phyloP scores from a whole-genome alignment of 352 stramenopile genomes.

The Globisporangium irregulare region DNA sequence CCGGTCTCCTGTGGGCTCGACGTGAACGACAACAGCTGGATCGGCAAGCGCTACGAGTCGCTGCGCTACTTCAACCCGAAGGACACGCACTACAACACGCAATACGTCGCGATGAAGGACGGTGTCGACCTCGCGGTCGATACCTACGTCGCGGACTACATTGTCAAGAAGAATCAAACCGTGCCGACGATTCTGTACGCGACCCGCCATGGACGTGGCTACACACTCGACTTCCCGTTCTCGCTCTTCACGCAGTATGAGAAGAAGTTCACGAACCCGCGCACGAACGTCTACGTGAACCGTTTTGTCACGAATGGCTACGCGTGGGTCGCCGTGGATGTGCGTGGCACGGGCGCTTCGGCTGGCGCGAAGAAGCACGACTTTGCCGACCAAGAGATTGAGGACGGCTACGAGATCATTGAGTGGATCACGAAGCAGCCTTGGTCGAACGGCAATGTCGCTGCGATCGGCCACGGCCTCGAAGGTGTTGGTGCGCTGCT shows the following conservation, averaged over 20 bases:
- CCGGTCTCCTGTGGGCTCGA: slow-evolving; percentile 48
- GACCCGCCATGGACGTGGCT: slow-evolving; percentile 76
- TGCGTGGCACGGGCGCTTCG: slow-evolving; percentile 74
- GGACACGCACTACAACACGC: slow-evolving; percentile 59
- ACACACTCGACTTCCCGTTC: slow-evolving; percentile 79
- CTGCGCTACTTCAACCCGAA: slow-evolving; percentile 76
- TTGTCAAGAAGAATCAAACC: slow-evolving; percentile 52
- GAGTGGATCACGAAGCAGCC: slow-evolving; percentile 79
- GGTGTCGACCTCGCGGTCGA: slow-evolving; percentile 72
- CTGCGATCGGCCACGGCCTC: slow-evolving; percentile 64
- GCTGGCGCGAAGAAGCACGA: slow-evolving; percentile 64
- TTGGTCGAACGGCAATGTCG: slow-evolving; percentile 80
- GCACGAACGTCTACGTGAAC: slow-evolving; percentile 70
- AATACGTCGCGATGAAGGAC: slow-evolving; percentile 74
- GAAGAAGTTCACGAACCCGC: slow-evolving; percentile 77
- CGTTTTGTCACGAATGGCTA: slow-evolving; percentile 73
- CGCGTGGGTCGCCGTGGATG: slow-evolving; percentile 73
- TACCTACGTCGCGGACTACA: slow-evolving; percentile 66
- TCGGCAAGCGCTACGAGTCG: slow-evolving; percentile 62
- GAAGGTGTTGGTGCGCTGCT: slow-evolving; percentile 70
- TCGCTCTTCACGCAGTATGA: slow-evolving; percentile 63
- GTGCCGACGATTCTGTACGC: slow-evolving; percentile 69
- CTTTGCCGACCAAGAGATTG: slow-evolving; percentile 66
- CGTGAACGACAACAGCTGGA: slow-evolving; percentile 81
- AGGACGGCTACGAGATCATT: slow-evolving; percentile 72